Evolutionary conservation across 1,284 basidiomycete species (phyloP).

Genomic region (Clitocybe nebularis): DNA sequence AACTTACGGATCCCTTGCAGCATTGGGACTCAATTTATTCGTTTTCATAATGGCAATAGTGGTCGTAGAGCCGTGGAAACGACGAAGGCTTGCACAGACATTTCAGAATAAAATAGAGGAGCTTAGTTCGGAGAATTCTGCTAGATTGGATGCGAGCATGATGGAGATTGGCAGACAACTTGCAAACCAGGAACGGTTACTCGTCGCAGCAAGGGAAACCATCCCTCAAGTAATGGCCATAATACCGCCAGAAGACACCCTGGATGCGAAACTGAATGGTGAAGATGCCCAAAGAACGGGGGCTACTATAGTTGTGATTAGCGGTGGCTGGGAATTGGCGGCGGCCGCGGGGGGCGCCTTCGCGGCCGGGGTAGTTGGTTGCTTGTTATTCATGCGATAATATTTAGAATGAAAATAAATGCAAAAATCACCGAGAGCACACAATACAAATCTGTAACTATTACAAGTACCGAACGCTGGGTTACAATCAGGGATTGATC

Average conservation of each 20-base stretch:
- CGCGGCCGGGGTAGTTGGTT: conserved; percentile 27
- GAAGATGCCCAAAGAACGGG: neutral
- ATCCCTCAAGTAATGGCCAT: conserved; percentile 17
- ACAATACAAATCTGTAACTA: neutral
- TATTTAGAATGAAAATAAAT: conserved; percentile 5
- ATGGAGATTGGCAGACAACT: conserved; percentile 46
- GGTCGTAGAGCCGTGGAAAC: conserved; percentile 93
- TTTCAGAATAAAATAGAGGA: conserved; percentile 84
- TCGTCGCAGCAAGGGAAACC: conserved; percentile 24
- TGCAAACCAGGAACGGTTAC: conserved; percentile 42
- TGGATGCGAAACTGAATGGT: neutral
- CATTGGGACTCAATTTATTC: conserved; percentile 79
- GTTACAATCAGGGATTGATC: neutral
- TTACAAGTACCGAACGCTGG: neutral
- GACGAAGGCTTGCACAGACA: conserved; percentile 75
- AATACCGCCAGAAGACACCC: conserved; percentile 5
- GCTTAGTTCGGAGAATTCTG: conserved; percentile 57
- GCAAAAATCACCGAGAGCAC: neutral
- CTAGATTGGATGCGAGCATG: conserved; percentile 44
- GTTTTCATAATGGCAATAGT: conserved; percentile 87
- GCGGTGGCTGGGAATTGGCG: conserved; percentile 24
- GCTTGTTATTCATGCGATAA: conserved; percentile 15
- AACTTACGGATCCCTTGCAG: conserved; percentile 85
- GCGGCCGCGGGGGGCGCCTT: conserved; percentile 31
- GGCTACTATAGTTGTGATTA: neutral